Base-by-base conservation (phyloP, 2,329 filamentous ascomycete genomes). In the Nectriaceae sp. region DNA sequence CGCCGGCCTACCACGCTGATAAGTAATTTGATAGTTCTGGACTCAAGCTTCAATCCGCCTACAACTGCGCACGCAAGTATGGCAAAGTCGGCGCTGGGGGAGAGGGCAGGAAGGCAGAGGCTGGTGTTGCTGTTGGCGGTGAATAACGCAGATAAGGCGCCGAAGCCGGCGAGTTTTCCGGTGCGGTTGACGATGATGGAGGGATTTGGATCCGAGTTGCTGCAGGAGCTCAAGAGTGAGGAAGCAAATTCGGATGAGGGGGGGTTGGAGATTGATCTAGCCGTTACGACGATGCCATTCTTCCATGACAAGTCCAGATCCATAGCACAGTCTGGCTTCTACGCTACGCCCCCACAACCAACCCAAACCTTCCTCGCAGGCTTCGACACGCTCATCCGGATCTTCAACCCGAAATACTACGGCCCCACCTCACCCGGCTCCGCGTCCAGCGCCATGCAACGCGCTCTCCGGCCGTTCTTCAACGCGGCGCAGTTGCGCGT, bases 351-450 rank as follows among this genome's bases (percentile, higher is more conserved):
- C 10, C 16, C 21, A 16, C 40, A 62, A 10, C 62, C 66, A 6
- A 71, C 77, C 44, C 87, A 90, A 59, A 71, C 88, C 4, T 89
- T 89, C 60, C 78, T 92, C 3, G 80, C 83, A 2, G 89, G 89
- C 21, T 93, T 84, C 64, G 89, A 93, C 60, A 93, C 89, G 0
- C 70, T 92, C 5, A 82, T 87, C 15, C 80, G 89, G 18, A 82
- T 93, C 44, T 81, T 89, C 45, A 75, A 88, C 41, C 79, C 86
- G 1, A 89, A 87, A 64, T 93, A 93, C 69, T 90, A 90, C 62
- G 64, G 45, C 19, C 48, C 36, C 8, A n/a, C 33, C 8, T 13
- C 24, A 6, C 6, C 6, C 6, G 24, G 24, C 6, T 29, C 24
- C 5, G 21, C 45, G 3, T 11, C 22, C 2, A 43, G 49, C 11